Evolutionary conservation across 176 grass and related monocot species (phyloP).

Genomic region (Saccharum officinarum): DNA sequence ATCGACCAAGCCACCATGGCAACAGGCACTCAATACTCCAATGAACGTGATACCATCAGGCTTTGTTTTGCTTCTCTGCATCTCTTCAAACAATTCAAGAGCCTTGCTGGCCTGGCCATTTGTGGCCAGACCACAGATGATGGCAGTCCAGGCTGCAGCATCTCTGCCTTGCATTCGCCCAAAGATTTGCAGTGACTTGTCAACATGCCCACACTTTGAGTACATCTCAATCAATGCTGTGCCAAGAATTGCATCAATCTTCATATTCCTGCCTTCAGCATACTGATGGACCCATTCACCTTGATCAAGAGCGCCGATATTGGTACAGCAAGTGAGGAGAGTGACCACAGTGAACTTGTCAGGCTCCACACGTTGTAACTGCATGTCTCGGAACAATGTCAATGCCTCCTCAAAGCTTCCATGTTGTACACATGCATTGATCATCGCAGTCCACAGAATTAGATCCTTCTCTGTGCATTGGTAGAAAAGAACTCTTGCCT

Average conservation of each 20-base stretch:
- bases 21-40: constrained; percentile 56
- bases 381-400: constrained; percentile 67
- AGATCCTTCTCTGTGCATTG: constrained; percentile 57
- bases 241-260: constrained; percentile 50
- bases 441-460: constrained; percentile 69
- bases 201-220: constrained; percentile 53
- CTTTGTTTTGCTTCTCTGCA: constrained; percentile 39
- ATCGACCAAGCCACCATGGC: constrained; percentile 65
- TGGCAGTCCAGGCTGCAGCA: constrained; percentile 52
- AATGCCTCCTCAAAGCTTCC: constrained; percentile 58
- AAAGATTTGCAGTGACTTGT: constrained; percentile 58
- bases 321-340: constrained; percentile 61
- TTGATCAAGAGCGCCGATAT: constrained; percentile 56
- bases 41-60: constrained; percentile 63
- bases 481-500: constrained; percentile 59
- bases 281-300: constrained; percentile 58
- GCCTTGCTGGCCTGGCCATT: constrained; percentile 60
- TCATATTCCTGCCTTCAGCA: constrained; percentile 41
- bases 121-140: constrained; percentile 60
- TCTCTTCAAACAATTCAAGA: constrained; percentile 55
- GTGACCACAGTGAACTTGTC: constrained; percentile 63
- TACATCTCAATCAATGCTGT: constrained; percentile 62
- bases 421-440: constrained; percentile 58
- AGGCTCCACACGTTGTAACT: constrained; percentile 47
- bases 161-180: constrained; percentile 38